Evolutionary conservation across 2,329 filamentous ascomycete species (phyloP).

Genomic region (Pseudocercospora macadamiae): DNA sequence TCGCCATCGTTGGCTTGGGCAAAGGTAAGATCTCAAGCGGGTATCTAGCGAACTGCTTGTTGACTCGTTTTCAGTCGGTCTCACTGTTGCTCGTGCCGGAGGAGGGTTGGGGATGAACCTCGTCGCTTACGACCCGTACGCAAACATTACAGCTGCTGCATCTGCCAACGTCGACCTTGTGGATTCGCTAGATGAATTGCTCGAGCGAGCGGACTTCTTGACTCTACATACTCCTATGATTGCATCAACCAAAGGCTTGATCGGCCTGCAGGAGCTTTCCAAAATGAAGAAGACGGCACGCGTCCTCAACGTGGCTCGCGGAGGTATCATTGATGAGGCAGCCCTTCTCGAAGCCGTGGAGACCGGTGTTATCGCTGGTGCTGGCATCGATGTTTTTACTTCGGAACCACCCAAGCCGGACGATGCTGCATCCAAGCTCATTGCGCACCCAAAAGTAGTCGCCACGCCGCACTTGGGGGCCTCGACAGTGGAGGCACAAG

Average conservation of each 20-base stretch:
- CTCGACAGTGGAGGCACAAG: constrained; percentile 79
- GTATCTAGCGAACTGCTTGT: neutral
- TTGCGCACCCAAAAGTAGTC: constrained; percentile 71
- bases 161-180: constrained; percentile 62
- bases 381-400: constrained; percentile 79
- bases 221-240: constrained; percentile 81
- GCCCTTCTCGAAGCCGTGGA: constrained; percentile 72
- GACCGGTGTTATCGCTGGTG: constrained; percentile 71
- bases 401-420: constrained; percentile 67
- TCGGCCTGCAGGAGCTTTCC: constrained; percentile 66
- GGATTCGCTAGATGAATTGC: constrained; percentile 49
- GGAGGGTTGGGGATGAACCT: constrained; percentile 77
- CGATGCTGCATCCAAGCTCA: constrained; percentile 64
- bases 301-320: constrained; percentile 77
- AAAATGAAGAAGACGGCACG: constrained; percentile 74
- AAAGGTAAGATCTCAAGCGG: constrained; percentile 57
- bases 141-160: constrained; percentile 70
- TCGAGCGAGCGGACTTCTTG: constrained; percentile 72
- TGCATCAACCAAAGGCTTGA: constrained; percentile 74
- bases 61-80: constrained; percentile 58
- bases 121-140: constrained; percentile 75
- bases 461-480: constrained; percentile 80
- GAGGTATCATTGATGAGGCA: constrained; percentile 77
- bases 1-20: constrained; percentile 78
- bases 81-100: constrained; percentile 78